These are phyloP conservation scores for Monosporozyma servazzii DNA, from an alignment of 805 yeast genomes.

Conservation along the genomic window DNA sequence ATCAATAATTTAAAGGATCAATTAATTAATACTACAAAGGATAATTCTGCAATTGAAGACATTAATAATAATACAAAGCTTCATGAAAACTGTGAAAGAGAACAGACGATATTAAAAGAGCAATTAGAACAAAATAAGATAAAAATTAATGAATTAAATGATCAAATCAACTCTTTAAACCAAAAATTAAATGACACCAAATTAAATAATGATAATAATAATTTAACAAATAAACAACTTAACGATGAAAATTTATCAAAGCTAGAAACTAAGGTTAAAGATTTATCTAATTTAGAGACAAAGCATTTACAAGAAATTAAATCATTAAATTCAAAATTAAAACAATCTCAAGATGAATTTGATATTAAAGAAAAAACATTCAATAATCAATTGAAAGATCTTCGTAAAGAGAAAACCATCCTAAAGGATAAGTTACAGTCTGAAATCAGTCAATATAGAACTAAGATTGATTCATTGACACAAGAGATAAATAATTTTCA, in stretches of 20 bases:
- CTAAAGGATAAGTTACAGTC: constrained; percentile 1
- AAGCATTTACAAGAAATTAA: neutral
- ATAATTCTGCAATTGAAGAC: neutral
- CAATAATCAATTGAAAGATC: constrained; percentile 1
- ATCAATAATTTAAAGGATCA: neutral
- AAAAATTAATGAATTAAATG: constrained; percentile 2
- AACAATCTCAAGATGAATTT: neutral
- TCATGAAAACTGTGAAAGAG: constrained; percentile 2
- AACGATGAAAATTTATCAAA: neutral
- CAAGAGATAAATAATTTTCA: neutral
- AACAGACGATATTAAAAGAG: constrained; percentile 2
- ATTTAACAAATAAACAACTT: constrained; percentile 5
- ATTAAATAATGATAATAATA: constrained; percentile 12
- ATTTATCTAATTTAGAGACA: neutral
- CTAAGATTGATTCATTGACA: neutral
- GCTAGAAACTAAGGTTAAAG: neutral
- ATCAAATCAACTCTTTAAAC: constrained; percentile 7
- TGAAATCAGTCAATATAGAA: neutral
- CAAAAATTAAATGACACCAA: constrained; percentile 13
- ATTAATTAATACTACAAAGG: constrained; percentile 1
- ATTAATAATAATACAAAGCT: neutral
- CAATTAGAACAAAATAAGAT: constrained; percentile 5
- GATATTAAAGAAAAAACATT: neutral
- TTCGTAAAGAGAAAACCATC: constrained; percentile 2
- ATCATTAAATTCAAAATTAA: neutral